Evolutionary conservation across 1,139 yeast species (phyloP), one percentile per base, ranked within the genome.

Genomic region (Ogataea hybrid): DNA sequence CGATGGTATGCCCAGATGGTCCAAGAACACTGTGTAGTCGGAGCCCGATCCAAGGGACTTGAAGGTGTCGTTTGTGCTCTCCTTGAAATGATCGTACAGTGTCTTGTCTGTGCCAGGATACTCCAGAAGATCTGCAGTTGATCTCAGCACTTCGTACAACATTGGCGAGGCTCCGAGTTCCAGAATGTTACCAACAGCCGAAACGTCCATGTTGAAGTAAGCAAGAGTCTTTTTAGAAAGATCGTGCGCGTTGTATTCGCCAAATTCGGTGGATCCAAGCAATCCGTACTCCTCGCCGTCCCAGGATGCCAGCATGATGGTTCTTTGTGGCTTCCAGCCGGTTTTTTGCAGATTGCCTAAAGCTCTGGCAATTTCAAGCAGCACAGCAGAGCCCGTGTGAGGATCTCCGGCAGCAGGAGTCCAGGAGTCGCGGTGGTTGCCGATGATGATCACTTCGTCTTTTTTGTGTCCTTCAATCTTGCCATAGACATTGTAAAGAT

Each of bases 381-480:
- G 46, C 1, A 68, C 75, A 0, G 87, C 79, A 23, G 81, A 71
- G 0, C 88, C 88, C 35, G 81, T 71, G 59, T 80, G 81, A 35
- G 89, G 87, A 59, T 82, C 88, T 12, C 79, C 81, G 3, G 85
- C 85, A 16, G 85, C 85, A 40, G 75, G 71, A 47, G 84, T 80
- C 88, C 88, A 82, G 2, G 87, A 76, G 54, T 82, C 89, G 44
- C 86, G 73, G 54, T 82, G 89, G 56, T 81, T 81, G 32, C 89
- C 89, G 35, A 82, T 58, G 22, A 82, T 57, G 40, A 82, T 68
- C 4, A 77, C 76, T 46, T 78, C 80, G 43, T 73, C 70, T 22
- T 63, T 56, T 28, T 68, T 64, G n/a, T 62, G 60, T 29, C 89
- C 89, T 40, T 70, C 70, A 32, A 79, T 62, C 25, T 66, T 68